Evolutionary conservation across 148 eudicot species (phyloP).

Genomic region (Spergularia marina): DNA sequence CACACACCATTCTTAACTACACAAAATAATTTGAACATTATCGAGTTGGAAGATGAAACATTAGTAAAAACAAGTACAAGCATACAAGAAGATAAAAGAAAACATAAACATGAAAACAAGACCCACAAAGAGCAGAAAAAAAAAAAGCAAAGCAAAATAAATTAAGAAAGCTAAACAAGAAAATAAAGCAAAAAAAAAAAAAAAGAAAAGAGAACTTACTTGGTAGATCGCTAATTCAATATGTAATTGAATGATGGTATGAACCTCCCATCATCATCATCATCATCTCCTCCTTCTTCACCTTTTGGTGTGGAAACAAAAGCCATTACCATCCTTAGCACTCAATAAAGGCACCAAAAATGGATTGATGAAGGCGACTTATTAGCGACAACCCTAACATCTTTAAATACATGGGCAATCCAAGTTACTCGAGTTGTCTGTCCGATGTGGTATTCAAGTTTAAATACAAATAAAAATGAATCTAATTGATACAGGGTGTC

Average conservation of each 20-base stretch:
- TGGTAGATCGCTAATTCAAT: neutral
- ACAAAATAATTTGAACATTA: too few relatives aligned
- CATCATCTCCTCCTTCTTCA: too few relatives aligned
- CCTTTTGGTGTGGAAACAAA: neutral
- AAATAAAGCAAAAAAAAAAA: neutral
- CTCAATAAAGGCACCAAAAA: neutral
- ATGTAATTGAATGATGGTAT: too few relatives aligned
- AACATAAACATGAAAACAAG: neutral
- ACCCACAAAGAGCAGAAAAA: neutral
- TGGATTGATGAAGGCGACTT: neutral
- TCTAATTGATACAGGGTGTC: too few relatives aligned
- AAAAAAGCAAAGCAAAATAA: neutral
- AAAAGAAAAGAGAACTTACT: neutral
- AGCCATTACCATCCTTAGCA: neutral
- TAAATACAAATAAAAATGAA: neutral
- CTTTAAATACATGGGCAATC: neutral
- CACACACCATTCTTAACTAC: too few relatives aligned
- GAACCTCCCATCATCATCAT: too few relatives aligned
- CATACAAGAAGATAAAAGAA: neutral
- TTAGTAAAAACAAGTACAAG: too few relatives aligned
- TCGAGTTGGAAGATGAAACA: too few relatives aligned
- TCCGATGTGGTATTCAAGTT: neutral
- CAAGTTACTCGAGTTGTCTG: neutral
- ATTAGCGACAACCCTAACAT: neutral
- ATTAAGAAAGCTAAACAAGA: neutral